These are phyloP conservation scores for Hypseocharis bilobata DNA, from an alignment of 441 rosid species.

Conservation along the genomic window DNA sequence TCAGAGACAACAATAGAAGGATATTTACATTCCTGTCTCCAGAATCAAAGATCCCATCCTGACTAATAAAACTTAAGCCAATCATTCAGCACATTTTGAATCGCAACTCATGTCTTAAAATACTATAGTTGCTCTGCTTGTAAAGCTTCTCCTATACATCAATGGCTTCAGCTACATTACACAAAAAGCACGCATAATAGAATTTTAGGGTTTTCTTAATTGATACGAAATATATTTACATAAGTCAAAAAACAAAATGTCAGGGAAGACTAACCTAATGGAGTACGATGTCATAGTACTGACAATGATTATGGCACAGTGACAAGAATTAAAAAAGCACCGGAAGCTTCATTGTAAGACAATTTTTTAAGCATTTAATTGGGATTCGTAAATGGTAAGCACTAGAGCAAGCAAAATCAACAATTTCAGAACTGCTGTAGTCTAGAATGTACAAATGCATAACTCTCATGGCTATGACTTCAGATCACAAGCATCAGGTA, in stretches of 20 bases:
- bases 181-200: background rate
- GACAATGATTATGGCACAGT: background rate
- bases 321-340: background rate
- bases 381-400: background rate
- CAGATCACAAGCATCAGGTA: background rate
- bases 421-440: background rate
- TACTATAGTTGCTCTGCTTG: background rate
- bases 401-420: background rate
- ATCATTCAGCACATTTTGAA: constrained; percentile 5
- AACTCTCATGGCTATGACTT: constrained; percentile 8
- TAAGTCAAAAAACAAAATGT: background rate
- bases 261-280: background rate
- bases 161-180: constrained; percentile 15
- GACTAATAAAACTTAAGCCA: background rate
- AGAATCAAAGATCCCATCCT: background rate
- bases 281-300: background rate
- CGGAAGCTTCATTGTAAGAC: background rate
- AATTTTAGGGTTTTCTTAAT: background rate
- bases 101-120: constrained; percentile 8
- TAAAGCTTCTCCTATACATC: background rate
- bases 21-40: constrained; percentile 5
- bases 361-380: background rate
- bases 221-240: background rate
- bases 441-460: constrained; percentile 6
- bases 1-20: constrained; percentile 2